Evolutionary conservation across 305 asterid species (phyloP), one percentile per base, ranked within the genome.

Genomic region (Andrographis paniculata): DNA sequence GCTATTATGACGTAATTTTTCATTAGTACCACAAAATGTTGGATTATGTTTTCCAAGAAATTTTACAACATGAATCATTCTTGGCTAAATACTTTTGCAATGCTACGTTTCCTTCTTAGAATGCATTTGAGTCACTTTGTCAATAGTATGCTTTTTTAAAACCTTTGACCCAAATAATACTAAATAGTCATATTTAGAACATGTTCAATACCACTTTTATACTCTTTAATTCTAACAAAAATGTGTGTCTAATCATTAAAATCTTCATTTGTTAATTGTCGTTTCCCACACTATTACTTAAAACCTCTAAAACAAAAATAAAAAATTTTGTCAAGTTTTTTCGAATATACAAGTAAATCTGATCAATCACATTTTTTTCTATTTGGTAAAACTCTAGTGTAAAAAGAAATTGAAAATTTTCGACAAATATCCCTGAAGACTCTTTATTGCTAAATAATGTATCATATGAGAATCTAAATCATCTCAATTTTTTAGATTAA

Each of bases 1-100:
- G n/a, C n/a, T n/a, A n/a, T n/a, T n/a, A n/a, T n/a, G n/a, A n/a
- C n/a, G n/a, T n/a, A n/a, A n/a, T n/a, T 43, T 42, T 46, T 44
- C 58, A 20, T 55, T 63, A 6, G 11, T 40, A 17, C 59, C 69
- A 21, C 50, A 27, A 24, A 56, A 63, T 20, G 64, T 48, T 3
- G 57, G 21, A 24, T 51, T 37, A 2, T 56, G 47, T 31, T 63
- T 63, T 3, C 42, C 53, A 3, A 63, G 33, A 43, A 50, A 56
- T 31, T 38, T 63, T n/a, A 49, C 59, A 43, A 50, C 0, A 10
- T 45, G 37, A 21, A 50, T 21, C 15, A 50, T 14, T 46, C 50
- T n/a, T 9, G 36, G 5, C 18, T 43, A 28, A 11, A 42, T 14
- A 42, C 17, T 42, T 42, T 36, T 56, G 55, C 60, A 56, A 37